Conservation (phyloP, 2,329 filamentous ascomycete genomes). For the Aspergillus piperis region DNA sequence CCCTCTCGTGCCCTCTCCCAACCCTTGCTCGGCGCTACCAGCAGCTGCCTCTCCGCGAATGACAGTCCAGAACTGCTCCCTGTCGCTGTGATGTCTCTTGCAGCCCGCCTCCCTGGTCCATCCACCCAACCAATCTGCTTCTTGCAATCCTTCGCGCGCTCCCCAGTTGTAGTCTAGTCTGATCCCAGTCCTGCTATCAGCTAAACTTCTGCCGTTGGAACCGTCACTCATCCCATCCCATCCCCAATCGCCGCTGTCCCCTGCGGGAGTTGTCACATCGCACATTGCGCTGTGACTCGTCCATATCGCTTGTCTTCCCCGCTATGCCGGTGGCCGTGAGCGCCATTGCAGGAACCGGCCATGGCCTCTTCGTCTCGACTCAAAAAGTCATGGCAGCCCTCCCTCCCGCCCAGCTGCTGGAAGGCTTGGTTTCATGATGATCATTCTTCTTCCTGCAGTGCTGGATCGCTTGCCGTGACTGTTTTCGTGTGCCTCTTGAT, state of each 20-base stretch:
- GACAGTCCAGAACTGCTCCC: constrained; percentile 10
- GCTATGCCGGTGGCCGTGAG: constrained; percentile 15
- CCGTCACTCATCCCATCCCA: too few relatives aligned
- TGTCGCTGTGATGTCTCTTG: constrained; percentile 36
- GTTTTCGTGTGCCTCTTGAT: constrained; percentile 8
- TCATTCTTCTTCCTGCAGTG: constrained; percentile 8
- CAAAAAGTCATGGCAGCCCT: constrained; percentile 35
- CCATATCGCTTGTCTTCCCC: constrained; percentile 15
- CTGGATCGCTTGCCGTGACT: constrained; percentile 3
- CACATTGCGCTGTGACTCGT: constrained; percentile 31
- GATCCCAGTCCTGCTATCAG: too few relatives aligned
- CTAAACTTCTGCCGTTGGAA: too few relatives aligned
- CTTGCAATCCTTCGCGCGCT: not conserved
- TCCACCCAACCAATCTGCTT: constrained; percentile 9
- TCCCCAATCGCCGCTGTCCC: constrained; percentile 9
- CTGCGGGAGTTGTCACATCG: constrained; percentile 38
- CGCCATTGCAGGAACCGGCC: constrained; percentile 19
- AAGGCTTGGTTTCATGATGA: constrained; percentile 26
- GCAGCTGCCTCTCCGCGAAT: constrained; percentile 28
- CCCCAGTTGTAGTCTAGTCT: not conserved
- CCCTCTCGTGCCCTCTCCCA: constrained; percentile 23
- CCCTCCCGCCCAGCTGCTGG: constrained; percentile 15
- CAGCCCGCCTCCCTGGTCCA: constrained; percentile 25
- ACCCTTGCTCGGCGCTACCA: constrained; percentile 35
- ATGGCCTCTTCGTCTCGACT: constrained; percentile 25